Percentiles rank a stretch among this genome's conserved stretches.
Evolutionary conservation across 352 stramenopile species (phyloP).

Genomic region (Phytophthora gonapodyides): DNA sequence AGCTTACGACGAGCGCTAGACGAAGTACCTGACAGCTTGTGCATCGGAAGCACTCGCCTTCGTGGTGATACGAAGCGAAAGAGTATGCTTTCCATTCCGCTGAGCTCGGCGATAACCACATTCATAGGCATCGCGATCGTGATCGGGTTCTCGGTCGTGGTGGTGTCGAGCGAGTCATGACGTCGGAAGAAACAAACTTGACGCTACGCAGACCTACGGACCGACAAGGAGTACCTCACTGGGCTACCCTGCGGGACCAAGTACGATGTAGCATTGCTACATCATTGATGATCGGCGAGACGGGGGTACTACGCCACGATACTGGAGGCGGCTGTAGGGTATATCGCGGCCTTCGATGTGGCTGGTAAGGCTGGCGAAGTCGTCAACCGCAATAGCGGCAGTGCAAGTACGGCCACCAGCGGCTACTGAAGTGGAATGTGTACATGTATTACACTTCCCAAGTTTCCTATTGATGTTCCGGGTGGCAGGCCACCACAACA

Average conservation of each 20-base stretch:
- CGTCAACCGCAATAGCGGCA: slow-evolving; percentile 18
- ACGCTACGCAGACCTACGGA: slow-evolving; percentile 38
- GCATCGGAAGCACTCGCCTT: slow-evolving; percentile 34
- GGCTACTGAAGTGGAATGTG: slow-evolving; percentile 25
- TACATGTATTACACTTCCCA: no score
- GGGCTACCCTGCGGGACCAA: no score
- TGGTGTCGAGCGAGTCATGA: slow-evolving; percentile 45
- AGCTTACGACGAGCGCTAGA: slow-evolving; percentile 16
- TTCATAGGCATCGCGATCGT: slow-evolving; percentile 44
- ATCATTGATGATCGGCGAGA: slow-evolving; percentile 76
- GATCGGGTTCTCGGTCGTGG: slow-evolving; percentile 29
- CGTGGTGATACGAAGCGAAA: slow-evolving; percentile 44
- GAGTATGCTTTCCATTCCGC: slow-evolving; percentile 51
- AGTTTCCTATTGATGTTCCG: no score
- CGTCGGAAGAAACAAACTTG: slow-evolving; percentile 33
- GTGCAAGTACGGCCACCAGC: slow-evolving; percentile 23
- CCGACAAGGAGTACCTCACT: slow-evolving; percentile 25
- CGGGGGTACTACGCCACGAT: slow-evolving; percentile 81
- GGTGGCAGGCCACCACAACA: no score
- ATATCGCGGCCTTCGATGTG: slow-evolving; percentile 53
- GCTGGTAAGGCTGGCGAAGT: slow-evolving; percentile 12
- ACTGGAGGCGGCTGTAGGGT: slow-evolving; percentile 74
- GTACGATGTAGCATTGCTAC: slow-evolving; percentile 21
- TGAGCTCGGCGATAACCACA: slow-evolving; percentile 44
- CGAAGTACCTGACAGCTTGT: slow-evolving; percentile 13